These are phyloP conservation scores for Bryoerythrophyllum caledonicum DNA, from an alignment of 225 moss, liverwort and hornwort genomes.

Conservation along the genomic window DNA sequence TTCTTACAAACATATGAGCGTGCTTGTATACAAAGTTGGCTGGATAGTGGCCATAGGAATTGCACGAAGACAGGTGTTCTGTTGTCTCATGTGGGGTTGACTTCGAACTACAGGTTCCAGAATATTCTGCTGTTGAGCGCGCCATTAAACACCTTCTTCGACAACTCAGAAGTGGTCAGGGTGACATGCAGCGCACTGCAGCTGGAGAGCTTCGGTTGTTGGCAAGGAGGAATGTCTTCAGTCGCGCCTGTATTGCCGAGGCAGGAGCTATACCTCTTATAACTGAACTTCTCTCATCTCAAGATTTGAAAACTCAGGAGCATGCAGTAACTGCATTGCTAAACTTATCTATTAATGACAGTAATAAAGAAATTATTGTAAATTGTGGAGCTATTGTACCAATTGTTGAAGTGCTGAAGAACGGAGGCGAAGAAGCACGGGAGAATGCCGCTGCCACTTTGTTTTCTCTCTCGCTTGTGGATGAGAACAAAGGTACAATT, in stretches of 20 bases:
- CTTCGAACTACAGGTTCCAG: constrained; percentile 54
- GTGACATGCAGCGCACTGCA: constrained; percentile 60
- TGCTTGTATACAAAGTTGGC: constrained; percentile 64
- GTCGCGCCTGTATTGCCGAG: constrained; percentile 68
- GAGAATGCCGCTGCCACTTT: constrained; percentile 74
- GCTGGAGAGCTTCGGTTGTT: constrained; percentile 62
- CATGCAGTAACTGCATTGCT: constrained; percentile 72
- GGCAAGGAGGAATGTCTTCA: constrained; percentile 61
- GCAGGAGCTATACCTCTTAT: constrained; percentile 68
- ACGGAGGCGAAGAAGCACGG: constrained; percentile 65
- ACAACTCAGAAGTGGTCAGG: constrained; percentile 52
- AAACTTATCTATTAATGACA: constrained; percentile 67
- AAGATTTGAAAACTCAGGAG: constrained; percentile 61
- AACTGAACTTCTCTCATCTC: constrained; percentile 50
- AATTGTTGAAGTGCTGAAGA: constrained; percentile 70
- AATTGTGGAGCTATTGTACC: constrained; percentile 64
- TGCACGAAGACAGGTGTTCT: constrained; percentile 61
- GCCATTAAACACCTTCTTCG: constrained; percentile 50
- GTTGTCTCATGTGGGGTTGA: constrained; percentile 53
- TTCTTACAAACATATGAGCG: constrained; percentile 61
- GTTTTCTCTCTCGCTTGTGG: constrained; percentile 63
- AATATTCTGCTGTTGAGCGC: constrained; percentile 47
- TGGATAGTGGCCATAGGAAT: constrained; percentile 53
- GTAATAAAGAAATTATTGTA: constrained; percentile 63
- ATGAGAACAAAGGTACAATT: constrained; percentile 69